A percentile compares a stretch with the other conserved stretches of the same genome.
These are phyloP conservation scores for Medicago lupulina DNA, from an alignment of 306 rosid species.

Conservation along the genomic window DNA sequence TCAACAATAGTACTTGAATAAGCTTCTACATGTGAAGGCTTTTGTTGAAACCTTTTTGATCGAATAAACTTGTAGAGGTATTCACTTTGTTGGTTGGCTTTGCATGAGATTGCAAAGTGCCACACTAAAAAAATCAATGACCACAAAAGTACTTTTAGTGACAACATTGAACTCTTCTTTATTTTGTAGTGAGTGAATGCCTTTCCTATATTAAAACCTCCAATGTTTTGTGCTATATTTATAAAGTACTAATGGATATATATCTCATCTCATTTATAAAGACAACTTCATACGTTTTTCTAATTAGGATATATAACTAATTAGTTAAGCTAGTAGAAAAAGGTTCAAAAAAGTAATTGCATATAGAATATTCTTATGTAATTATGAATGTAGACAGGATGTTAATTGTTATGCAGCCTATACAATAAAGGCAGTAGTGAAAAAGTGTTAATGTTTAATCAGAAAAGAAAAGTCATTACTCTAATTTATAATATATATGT, in stretches of 20 bases:
- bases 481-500: no score
- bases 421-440: background rate
- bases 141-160: conserved; percentile 11
- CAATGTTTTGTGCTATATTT: background rate
- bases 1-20: background rate
- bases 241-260: background rate
- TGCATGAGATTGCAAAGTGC: conserved; percentile 34
- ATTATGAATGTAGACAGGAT: background rate
- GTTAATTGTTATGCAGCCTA: background rate
- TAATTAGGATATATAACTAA: background rate
- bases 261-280: background rate
- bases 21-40: background rate
- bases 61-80: conserved; percentile 40
- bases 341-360: background rate
- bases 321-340: background rate
- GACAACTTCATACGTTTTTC: background rate
- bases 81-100: conserved; percentile 40
- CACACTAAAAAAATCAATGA: conserved; percentile 19
- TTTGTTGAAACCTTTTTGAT: conserved; percentile 28
- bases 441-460: background rate
- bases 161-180: conserved; percentile 20
- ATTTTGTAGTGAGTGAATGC: background rate
- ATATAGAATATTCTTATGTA: background rate
- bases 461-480: no score
- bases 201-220: background rate